phyloP scores from a whole-genome alignment of 2,329 filamentous ascomycete genomes.

The Phialocephala subalpina region DNA sequence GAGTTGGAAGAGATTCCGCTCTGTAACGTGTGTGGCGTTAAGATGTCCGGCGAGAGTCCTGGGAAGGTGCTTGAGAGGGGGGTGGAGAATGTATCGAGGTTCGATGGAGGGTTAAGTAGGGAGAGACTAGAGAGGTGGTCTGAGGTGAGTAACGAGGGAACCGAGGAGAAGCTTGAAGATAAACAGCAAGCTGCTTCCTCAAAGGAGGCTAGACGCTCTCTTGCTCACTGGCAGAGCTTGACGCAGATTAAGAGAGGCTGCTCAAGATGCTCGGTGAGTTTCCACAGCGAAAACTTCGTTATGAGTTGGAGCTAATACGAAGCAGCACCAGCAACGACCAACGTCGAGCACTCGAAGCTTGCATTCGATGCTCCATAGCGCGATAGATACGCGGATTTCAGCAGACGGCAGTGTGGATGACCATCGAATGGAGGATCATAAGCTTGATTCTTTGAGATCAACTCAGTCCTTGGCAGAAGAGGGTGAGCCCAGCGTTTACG shows the following conservation, averaged over 20 bases:
- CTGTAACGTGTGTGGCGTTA: conserved; percentile 56
- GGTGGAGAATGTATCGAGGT: conserved; percentile 51
- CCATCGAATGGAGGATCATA: neutral
- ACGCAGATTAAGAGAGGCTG: neutral
- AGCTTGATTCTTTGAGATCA: conserved; percentile 6
- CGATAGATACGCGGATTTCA: conserved; percentile 30
- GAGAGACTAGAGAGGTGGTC: conserved; percentile 51
- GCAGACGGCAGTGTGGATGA: conserved; percentile 32
- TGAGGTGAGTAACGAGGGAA: conserved; percentile 27
- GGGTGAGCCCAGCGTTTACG: conserved; percentile 50
- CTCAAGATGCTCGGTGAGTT: neutral
- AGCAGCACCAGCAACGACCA: neutral
- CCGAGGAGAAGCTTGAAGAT: conserved; percentile 14
- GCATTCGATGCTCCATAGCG: conserved; percentile 31
- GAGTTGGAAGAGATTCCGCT: conserved; percentile 59
- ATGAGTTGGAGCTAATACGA: conserved; percentile 15
- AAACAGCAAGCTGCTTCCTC: neutral
- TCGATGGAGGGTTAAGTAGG: conserved; percentile 57
- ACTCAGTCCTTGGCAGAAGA: neutral
- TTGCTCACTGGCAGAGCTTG: neutral
- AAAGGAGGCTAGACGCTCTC: neutral
- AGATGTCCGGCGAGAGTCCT: conserved; percentile 42
- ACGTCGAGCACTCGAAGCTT: neutral
- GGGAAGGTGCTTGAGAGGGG: conserved; percentile 50
- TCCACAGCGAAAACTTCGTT: neutral